These are phyloP conservation scores for Hypericum perforatum DNA, from an alignment of 345 rosid species.

Conservation along the genomic window DNA sequence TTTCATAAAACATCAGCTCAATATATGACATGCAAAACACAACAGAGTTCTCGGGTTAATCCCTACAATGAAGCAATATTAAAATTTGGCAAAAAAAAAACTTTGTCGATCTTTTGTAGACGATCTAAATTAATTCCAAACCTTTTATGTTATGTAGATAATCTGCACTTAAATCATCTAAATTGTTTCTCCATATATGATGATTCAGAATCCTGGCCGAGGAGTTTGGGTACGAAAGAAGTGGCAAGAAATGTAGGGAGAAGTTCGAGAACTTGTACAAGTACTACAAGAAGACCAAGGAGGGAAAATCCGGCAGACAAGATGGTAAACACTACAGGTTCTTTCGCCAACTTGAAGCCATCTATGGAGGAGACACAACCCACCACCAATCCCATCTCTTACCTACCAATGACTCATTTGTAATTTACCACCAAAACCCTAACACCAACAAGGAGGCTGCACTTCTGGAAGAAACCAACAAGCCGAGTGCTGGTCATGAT, in stretches of 20 bases:
- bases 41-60: too few relatives aligned
- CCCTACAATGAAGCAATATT: too few relatives aligned
- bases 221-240: conserved; percentile 46
- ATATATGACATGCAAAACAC: too few relatives aligned
- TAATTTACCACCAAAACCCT: conserved; percentile 5
- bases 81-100: too few relatives aligned
- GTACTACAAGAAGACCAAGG: conserved; percentile 59
- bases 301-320: conserved; percentile 48
- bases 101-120: too few relatives aligned
- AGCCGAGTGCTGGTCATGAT: conserved; percentile 1
- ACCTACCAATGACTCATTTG: conserved; percentile 8
- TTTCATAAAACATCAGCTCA: too few relatives aligned
- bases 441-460: conserved; percentile 15
- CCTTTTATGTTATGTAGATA: too few relatives aligned
- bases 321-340: conserved; percentile 54
- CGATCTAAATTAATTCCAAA: too few relatives aligned
- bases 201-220: conserved; percentile 38
- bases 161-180: too few relatives aligned
- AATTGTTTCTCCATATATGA: too few relatives aligned
- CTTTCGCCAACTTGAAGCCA: conserved; percentile 52
- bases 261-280: conserved; percentile 57
- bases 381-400: conserved; percentile 17
- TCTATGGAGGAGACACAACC: conserved; percentile 35
- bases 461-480: conserved; percentile 11
- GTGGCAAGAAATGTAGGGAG: conserved; percentile 55